Evolutionary conservation across 2,329 filamentous ascomycete species (phyloP).

Genomic region (Achaetomium macrosporum): DNA sequence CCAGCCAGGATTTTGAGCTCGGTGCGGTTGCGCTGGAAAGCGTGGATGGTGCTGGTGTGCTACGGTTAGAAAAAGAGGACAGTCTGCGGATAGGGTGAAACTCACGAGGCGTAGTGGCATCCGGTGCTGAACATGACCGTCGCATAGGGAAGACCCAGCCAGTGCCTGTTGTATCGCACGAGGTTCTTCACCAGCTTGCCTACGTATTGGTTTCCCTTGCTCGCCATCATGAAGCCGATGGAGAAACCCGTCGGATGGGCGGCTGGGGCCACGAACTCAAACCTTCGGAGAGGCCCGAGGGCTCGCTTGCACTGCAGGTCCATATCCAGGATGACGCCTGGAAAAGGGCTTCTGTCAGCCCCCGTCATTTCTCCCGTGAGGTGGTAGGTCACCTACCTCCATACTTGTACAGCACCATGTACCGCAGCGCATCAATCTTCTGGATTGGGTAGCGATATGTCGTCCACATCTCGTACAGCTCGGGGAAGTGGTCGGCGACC

Average conservation of each 20-base stretch:
- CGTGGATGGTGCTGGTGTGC: slow-evolving; percentile 31
- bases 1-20: slow-evolving; percentile 34
- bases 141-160: slow-evolving; percentile 35
- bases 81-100: neutral
- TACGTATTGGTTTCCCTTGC: slow-evolving; percentile 31
- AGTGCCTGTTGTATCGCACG: slow-evolving; percentile 32
- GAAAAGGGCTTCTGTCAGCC: neutral
- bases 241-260: slow-evolving; percentile 37
- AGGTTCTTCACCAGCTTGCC: slow-evolving; percentile 31
- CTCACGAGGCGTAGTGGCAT: slow-evolving; percentile 37
- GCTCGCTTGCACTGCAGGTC: slow-evolving; percentile 35
- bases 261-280: slow-evolving; percentile 37
- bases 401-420: slow-evolving; percentile 28
- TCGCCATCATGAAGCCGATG: slow-evolving; percentile 38
- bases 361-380: neutral
- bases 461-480: slow-evolving; percentile 23
- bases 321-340: slow-evolving; percentile 29
- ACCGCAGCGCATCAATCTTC: slow-evolving; percentile 26
- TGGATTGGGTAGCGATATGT: slow-evolving; percentile 26
- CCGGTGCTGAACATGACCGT: slow-evolving; percentile 41
- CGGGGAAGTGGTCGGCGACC: slow-evolving; percentile 23
- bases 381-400: slow-evolving; percentile 12
- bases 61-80: neutral
- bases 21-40: slow-evolving; percentile 29
- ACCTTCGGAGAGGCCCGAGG: slow-evolving; percentile 35